Conservation (phyloP, 2,329 filamentous ascomycete genomes). For the Pseudogymnoascus sp. region DNA sequence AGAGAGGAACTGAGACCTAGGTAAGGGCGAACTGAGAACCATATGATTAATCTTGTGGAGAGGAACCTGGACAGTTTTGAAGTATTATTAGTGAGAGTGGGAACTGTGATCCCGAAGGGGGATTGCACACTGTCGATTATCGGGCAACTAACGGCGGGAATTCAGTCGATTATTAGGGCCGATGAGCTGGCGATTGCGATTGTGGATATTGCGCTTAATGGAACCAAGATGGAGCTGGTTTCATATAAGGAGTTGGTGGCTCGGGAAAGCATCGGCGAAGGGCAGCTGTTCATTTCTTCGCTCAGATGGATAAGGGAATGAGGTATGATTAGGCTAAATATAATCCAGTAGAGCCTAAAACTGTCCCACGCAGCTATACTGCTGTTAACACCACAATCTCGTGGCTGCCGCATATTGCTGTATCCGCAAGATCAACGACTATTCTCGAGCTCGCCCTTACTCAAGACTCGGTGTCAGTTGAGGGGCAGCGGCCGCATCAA, state of each 20-base stretch:
- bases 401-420: neutral
- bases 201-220: conserved; percentile 16
- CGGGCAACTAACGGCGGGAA: conserved; percentile 8
- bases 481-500: conserved; percentile 1
- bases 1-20: conserved; percentile 9
- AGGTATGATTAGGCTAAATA: neutral
- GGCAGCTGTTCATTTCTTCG: neutral
- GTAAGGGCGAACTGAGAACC: conserved; percentile 3
- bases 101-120: conserved; percentile 7
- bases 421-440: conserved; percentile 11
- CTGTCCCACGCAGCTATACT: neutral
- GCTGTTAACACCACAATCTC: neutral
- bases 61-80: conserved; percentile 13
- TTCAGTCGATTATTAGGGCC: conserved; percentile 12
- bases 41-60: conserved; percentile 13
- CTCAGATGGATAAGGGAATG: neutral
- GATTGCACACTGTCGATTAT: neutral
- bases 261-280: neutral
- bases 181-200: conserved; percentile 13
- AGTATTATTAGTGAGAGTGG: conserved; percentile 9
- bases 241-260: neutral
- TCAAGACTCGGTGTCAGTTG: conserved; percentile 8
- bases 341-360: neutral
- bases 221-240: neutral
- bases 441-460: neutral